Percentiles rank a stretch among this genome's conserved stretches.
These are phyloP conservation scores for Geotrichum aggregatum DNA, from an alignment of 1,139 yeast species.

Conservation along the genomic window DNA sequence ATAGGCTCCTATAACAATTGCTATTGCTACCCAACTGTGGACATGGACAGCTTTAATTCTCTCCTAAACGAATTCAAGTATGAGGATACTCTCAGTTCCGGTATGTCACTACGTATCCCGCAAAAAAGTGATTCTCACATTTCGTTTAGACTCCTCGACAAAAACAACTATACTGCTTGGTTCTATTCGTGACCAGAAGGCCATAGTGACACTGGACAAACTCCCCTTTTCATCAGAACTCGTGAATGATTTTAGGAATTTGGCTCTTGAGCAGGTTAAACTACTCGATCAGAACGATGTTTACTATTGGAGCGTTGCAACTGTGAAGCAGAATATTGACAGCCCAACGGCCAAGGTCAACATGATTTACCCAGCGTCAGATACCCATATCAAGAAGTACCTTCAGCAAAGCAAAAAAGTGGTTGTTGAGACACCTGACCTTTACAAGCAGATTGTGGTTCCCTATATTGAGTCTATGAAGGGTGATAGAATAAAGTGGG, in stretches of 20 bases:
- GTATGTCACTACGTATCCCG: conserved; percentile 22
- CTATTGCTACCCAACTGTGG: too few relatives aligned
- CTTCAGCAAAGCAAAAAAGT: conserved; percentile 54
- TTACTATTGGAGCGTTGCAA: conserved; percentile 72
- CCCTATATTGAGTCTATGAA: conserved; percentile 77
- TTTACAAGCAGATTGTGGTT: conserved; percentile 55
- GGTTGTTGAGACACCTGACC: conserved; percentile 75
- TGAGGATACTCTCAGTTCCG: conserved; percentile 28
- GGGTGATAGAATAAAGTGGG: conserved; percentile 85
- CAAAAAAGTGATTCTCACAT: not conserved
- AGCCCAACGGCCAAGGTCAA: conserved; percentile 68
- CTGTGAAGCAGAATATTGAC: conserved; percentile 48
- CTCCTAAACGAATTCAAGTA: conserved; percentile 23
- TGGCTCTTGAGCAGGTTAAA: conserved; percentile 40
- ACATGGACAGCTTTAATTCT: too few relatives aligned
- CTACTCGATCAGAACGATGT: conserved; percentile 70
- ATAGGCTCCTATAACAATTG: too few relatives aligned
- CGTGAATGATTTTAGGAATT: conserved; percentile 26
- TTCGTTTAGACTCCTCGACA: conserved; percentile 51
- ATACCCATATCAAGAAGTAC: conserved; percentile 74
- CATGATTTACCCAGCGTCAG: conserved; percentile 85
- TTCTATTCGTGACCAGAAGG: conserved; percentile 51
- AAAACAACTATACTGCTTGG: conserved; percentile 69
- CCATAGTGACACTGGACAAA: conserved; percentile 73
- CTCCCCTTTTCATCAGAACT: conserved; percentile 49